phyloP scores from a whole-genome alignment of 1,284 basidiomycete species.

The Takashimella koratensis region DNA sequence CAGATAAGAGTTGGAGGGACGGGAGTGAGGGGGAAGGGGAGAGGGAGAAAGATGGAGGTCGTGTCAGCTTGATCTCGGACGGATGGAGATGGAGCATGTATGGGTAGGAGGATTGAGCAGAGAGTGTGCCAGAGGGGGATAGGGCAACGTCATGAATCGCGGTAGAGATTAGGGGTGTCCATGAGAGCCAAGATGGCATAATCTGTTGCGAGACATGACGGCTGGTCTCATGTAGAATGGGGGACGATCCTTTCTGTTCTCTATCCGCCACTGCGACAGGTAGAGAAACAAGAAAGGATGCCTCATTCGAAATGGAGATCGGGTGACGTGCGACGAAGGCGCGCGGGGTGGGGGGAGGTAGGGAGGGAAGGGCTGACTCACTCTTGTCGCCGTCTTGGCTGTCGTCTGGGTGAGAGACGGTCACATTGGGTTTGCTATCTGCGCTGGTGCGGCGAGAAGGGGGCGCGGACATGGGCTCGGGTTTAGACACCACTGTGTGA shows the following conservation, averaged over 20 bases:
- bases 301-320: no score
- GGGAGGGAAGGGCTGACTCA: neutral
- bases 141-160: neutral
- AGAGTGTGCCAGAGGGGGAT: neutral
- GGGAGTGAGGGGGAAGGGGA: slow-evolving; percentile 1
- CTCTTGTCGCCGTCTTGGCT: neutral
- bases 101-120: neutral
- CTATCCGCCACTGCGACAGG: neutral
- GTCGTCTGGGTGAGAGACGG: neutral
- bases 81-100: neutral
- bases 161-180: neutral
- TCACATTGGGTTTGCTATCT: neutral
- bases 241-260: neutral
- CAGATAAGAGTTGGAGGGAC: neutral
- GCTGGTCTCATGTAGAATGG: no score
- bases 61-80: neutral
- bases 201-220: no score
- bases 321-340: no score
- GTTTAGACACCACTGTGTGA: neutral
- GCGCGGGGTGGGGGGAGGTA: neutral
- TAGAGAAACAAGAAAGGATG: neutral
- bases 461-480: neutral
- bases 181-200: no score
- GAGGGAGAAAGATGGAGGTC: neutral
- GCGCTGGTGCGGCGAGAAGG: neutral